Evolutionary conservation across 208 protist genomes (phyloP).

Genomic region (Wallacemonas sp.): DNA sequence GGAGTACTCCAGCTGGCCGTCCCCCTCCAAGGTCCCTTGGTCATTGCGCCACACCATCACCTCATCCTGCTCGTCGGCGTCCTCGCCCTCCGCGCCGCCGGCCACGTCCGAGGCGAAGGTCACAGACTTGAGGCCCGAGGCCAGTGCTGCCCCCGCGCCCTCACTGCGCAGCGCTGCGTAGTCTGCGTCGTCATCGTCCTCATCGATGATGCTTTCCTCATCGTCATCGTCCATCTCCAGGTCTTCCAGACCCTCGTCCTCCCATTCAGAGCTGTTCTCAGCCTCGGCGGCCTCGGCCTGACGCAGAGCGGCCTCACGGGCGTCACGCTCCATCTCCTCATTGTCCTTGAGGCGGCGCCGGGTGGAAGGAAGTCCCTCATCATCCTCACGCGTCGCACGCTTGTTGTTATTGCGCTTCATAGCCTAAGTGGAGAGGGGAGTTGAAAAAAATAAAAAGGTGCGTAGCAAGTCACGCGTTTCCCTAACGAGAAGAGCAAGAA

Average conservation of each 20-base stretch:
- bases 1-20: slow-evolving; percentile 64
- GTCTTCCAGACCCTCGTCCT: slow-evolving; percentile 28
- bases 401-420: slow-evolving; percentile 32
- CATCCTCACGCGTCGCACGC: slow-evolving; percentile 40
- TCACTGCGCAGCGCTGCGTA: slow-evolving; percentile 84
- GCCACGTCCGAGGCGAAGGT: slow-evolving; percentile 15
- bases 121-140: slow-evolving; percentile 16
- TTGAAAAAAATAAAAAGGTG: not conserved
- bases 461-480: too few relatives aligned
- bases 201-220: slow-evolving; percentile 57
- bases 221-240: slow-evolving; percentile 42
- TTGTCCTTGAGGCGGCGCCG: slow-evolving; percentile 39
- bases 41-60: slow-evolving; percentile 54
- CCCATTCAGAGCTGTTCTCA: slow-evolving; percentile 10
- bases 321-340: slow-evolving; percentile 41
- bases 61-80: slow-evolving; percentile 27
- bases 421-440: slow-evolving; percentile 26
- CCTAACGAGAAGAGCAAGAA: not conserved
- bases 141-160: slow-evolving; percentile 32
- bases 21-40: slow-evolving; percentile 20
- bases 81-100: slow-evolving; percentile 18
- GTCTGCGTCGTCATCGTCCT: slow-evolving; percentile 64
- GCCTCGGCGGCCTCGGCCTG: slow-evolving; percentile 31
- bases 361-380: slow-evolving; percentile 25
- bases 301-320: slow-evolving; percentile 27